Percentiles rank a stretch among this genome's conserved stretches.
phyloP scores from a whole-genome alignment of 2,329 filamentous ascomycete genomes.

The Epichloe uncinata region DNA sequence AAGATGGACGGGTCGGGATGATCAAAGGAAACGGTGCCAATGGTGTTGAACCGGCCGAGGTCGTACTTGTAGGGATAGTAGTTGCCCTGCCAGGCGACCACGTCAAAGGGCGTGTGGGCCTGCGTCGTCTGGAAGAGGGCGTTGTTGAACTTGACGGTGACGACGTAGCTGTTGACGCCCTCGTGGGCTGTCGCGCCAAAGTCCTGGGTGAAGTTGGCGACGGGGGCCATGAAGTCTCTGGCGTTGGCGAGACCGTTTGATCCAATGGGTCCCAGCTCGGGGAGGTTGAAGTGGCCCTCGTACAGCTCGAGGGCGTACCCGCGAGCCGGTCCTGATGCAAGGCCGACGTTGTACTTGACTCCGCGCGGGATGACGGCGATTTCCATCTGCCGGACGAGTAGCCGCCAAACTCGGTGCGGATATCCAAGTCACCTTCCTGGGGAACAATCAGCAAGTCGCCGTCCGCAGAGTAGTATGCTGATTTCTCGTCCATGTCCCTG shows the following conservation, averaged over 20 bases:
- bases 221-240: conserved; percentile 61
- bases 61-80: conserved; percentile 79
- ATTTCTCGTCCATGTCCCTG: conserved; percentile 58
- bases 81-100: conserved; percentile 70
- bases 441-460: conserved; percentile 67
- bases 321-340: conserved; percentile 46
- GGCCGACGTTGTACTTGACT: conserved; percentile 58
- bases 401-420: conserved; percentile 63
- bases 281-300: conserved; percentile 57
- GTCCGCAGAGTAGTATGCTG: conserved; percentile 75
- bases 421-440: conserved; percentile 60
- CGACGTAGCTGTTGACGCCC: conserved; percentile 20
- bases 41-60: conserved; percentile 60
- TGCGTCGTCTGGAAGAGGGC: conserved; percentile 51
- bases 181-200: conserved; percentile 25
- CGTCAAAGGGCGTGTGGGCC: conserved; percentile 62
- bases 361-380: conserved; percentile 66
- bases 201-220: conserved; percentile 54
- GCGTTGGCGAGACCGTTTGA: conserved; percentile 63
- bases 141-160: conserved; percentile 53
- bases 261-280: conserved; percentile 60
- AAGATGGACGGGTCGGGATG: conserved; percentile 72
- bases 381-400: conserved; percentile 66
- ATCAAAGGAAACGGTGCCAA: conserved; percentile 60
- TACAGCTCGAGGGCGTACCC: conserved; percentile 69